Evolutionary conservation across 75 land plant species (phyloP).

Genomic region (Cryptomeria japonica): DNA sequence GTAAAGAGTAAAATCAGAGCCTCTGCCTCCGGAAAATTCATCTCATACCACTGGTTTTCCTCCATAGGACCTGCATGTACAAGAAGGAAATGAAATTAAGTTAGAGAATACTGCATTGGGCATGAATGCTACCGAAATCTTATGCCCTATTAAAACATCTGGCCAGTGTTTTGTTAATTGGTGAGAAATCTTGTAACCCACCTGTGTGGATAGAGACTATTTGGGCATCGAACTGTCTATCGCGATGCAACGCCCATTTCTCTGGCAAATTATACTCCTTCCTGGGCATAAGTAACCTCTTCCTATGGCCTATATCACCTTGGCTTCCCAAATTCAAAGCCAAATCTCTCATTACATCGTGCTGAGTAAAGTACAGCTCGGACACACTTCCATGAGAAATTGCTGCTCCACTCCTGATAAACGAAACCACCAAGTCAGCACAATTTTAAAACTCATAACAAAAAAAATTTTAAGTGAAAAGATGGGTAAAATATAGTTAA

Average conservation of each 20-base stretch:
- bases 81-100: too few relatives aligned
- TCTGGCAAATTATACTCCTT: constrained; percentile 48
- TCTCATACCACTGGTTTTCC: constrained; percentile 42
- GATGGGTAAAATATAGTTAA: too few relatives aligned
- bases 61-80: constrained; percentile 48
- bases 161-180: too few relatives aligned
- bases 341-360: constrained; percentile 63
- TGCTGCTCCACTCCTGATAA: not conserved
- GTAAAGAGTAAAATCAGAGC: constrained; percentile 56
- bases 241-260: constrained; percentile 42
- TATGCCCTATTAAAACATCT: too few relatives aligned
- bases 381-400: constrained; percentile 26
- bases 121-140: too few relatives aligned
- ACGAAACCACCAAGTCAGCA: not conserved
- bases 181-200: constrained; percentile 8
- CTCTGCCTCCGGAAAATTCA: constrained; percentile 56
- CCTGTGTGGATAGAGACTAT: constrained; percentile 69
- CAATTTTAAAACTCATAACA: too few relatives aligned
- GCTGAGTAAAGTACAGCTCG: constrained; percentile 53
- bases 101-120: too few relatives aligned
- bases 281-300: constrained; percentile 51
- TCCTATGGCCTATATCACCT: constrained; percentile 18
- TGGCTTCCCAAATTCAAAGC: constrained; percentile 37
- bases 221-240: constrained; percentile 48
- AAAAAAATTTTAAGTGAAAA: too few relatives aligned